phyloP scores from a whole-genome alignment of 352 stramenopile genomes.

The Pythium brachiatum region DNA sequence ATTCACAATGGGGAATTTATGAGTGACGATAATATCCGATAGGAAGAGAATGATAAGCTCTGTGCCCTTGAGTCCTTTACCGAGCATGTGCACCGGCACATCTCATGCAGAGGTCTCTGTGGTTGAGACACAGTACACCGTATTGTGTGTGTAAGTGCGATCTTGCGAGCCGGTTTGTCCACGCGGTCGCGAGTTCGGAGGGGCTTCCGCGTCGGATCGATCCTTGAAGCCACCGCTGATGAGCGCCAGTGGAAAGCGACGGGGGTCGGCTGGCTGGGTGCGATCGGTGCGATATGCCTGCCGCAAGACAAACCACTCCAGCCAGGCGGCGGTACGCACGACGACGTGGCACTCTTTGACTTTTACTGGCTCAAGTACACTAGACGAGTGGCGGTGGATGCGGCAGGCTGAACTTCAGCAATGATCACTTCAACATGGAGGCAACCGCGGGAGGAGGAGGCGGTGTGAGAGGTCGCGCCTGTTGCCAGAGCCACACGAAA shows the following conservation, averaged over 20 bases:
- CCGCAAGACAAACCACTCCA: neutral
- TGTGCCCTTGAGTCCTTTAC: neutral
- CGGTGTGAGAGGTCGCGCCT: neutral
- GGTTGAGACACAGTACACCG: neutral
- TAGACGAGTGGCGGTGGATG: neutral
- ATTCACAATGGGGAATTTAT: no score
- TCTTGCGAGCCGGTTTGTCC: slow-evolving; percentile 4
- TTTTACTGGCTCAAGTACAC: neutral
- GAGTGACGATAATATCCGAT: no score
- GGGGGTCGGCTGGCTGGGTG: slow-evolving; percentile 1
- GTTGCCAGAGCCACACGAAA: slow-evolving; percentile 1
- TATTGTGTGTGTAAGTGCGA: neutral
- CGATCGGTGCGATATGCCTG: slow-evolving; percentile 7
- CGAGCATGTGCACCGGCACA: neutral
- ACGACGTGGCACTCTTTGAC: neutral
- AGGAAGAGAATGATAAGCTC: no score
- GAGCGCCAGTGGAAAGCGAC: slow-evolving; percentile 10
- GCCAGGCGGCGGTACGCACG: neutral
- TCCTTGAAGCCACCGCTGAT: slow-evolving; percentile 9
- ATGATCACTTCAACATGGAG: neutral
- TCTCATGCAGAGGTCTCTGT: neutral
- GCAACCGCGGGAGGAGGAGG: neutral
- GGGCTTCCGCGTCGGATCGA: neutral
- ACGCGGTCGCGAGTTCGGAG: neutral
- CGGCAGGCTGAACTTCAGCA: neutral